A percentile compares a stretch with the other conserved stretches of the same genome.
These are phyloP conservation scores for Sarocladium strictum DNA, from an alignment of 2,329 filamentous ascomycete genomes.

Conservation along the genomic window DNA sequence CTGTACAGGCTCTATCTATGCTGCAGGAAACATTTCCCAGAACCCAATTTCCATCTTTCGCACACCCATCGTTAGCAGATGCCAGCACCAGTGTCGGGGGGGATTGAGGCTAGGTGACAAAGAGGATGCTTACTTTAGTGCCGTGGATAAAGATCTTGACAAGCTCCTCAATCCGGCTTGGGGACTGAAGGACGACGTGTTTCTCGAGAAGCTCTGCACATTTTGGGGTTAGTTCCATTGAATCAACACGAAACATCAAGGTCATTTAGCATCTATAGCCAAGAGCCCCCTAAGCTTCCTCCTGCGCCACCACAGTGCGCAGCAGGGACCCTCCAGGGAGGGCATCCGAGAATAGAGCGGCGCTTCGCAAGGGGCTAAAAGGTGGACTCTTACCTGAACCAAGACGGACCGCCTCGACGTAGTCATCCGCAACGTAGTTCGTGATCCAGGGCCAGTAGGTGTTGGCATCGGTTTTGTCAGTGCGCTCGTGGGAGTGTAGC, in stretches of 20 bases:
- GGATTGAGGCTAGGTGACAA: background rate
- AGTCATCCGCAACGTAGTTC: slow-evolving; percentile 80
- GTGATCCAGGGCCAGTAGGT: slow-evolving; percentile 87
- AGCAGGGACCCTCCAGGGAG: background rate
- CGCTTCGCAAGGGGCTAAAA: background rate
- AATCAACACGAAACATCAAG: background rate
- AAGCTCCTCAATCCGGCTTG: slow-evolving; percentile 71
- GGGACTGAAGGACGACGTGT: slow-evolving; percentile 66
- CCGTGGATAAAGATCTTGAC: slow-evolving; percentile 79
- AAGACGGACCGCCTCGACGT: slow-evolving; percentile 62
- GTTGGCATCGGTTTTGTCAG: slow-evolving; percentile 57
- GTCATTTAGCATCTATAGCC: background rate
- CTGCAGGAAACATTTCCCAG: slow-evolving; percentile 46
- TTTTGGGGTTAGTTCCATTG: background rate
- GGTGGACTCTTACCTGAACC: slow-evolving; percentile 61
- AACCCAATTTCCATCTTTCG: slow-evolving; percentile 47
- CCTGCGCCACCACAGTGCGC: background rate
- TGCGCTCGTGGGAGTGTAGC: slow-evolving; percentile 57
- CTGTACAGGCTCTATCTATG: background rate
- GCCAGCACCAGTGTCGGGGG: background rate
- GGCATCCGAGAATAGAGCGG: background rate
- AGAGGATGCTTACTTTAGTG: slow-evolving; percentile 55
- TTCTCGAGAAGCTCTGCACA: slow-evolving; percentile 65
- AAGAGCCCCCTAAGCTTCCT: background rate
- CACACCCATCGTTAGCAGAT: slow-evolving; percentile 5